phyloP scores from a whole-genome alignment of 139 green algal species.

The Tetratostichococcus sp. region DNA sequence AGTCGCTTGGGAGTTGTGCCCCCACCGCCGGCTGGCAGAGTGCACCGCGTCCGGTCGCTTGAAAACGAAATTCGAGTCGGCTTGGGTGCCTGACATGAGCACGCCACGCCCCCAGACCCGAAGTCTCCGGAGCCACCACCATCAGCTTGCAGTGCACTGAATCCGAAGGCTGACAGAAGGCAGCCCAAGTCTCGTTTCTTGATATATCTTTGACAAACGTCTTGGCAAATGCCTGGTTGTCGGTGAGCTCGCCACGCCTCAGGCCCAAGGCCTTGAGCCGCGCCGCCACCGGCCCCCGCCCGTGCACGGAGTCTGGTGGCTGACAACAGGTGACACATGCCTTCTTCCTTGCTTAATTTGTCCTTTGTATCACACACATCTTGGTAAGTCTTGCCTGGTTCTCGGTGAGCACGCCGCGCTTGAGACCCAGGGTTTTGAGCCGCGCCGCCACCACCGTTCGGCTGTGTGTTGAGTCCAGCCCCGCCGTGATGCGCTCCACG shows the following conservation, averaged over 20 bases:
- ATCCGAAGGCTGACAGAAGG: no score
- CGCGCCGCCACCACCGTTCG: slow-evolving; percentile 28
- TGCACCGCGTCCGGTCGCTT: no score
- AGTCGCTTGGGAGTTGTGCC: no score
- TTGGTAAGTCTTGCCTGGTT: slow-evolving; percentile 31
- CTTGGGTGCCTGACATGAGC: no score
- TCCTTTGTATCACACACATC: not conserved
- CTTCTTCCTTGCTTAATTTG: not conserved
- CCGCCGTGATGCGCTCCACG: slow-evolving; percentile 42
- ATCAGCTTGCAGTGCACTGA: no score
- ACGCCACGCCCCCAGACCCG: not conserved
- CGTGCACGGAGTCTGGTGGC: no score
- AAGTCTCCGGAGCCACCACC: not conserved
- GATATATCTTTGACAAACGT: not conserved
- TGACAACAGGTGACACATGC: no score
- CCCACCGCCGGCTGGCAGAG: no score
- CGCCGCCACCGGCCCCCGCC: no score
- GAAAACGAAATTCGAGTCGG: no score
- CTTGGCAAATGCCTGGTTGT: slow-evolving; percentile 24
- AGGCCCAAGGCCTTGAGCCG: slow-evolving; percentile 9
- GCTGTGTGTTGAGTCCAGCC: slow-evolving; percentile 27
- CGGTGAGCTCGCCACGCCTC: slow-evolving; percentile 8
- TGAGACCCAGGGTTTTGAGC: slow-evolving; percentile 41
- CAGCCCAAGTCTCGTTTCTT: no score
- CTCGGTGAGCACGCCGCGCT: slow-evolving; percentile 32